These are phyloP conservation scores for Tetrahymena thermophila DNA, from an alignment of 73 alveolate species.

Conservation along the genomic window DNA sequence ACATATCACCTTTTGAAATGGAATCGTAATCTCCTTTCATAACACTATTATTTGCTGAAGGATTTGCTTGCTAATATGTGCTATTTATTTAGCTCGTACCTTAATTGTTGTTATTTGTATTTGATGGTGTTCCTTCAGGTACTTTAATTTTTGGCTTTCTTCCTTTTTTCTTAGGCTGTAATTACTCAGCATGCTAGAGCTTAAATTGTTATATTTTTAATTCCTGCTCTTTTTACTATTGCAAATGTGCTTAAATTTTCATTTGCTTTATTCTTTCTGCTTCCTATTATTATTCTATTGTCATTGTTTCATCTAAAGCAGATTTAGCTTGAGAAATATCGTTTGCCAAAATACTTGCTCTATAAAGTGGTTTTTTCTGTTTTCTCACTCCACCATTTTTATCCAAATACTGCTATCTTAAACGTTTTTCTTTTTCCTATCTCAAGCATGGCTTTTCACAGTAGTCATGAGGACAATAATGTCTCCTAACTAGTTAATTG, in stretches of 20 bases:
- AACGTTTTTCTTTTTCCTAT: neutral
- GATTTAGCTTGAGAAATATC: neutral
- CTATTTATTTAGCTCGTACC: neutral
- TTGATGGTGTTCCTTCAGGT: neutral
- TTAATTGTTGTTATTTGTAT: neutral
- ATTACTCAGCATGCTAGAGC: neutral
- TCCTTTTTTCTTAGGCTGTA: neutral
- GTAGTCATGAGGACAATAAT: neutral
- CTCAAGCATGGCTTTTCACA: neutral
- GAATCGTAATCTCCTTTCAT: neutral
- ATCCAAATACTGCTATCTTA: neutral
- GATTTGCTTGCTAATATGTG: neutral
- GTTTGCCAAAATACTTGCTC: neutral
- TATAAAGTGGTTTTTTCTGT: neutral
- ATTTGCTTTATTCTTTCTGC: neutral
- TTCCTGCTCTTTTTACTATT: neutral
- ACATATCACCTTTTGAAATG: neutral
- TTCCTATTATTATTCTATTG: neutral
- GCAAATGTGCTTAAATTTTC: neutral
- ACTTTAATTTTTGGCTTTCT: neutral
- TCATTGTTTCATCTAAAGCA: neutral
- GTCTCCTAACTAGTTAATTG: neutral
- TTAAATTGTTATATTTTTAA: neutral
- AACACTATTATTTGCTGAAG: neutral
- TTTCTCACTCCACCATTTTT: neutral